phyloP scores from a whole-genome alignment of 768 basidiomycete genomes.

The Termitomyces sp. region DNA sequence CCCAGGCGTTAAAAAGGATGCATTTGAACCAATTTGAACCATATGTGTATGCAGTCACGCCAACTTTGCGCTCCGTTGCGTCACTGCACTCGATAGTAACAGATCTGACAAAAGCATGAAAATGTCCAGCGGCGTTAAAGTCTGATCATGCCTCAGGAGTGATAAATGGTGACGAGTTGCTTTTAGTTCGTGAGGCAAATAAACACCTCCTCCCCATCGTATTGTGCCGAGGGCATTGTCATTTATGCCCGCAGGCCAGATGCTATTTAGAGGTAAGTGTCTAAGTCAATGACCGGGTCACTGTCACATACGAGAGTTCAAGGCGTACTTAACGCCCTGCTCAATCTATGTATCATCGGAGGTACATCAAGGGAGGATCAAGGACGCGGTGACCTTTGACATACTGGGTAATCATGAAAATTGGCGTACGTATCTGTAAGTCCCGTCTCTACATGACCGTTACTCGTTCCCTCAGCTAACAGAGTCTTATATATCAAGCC shows the following conservation, averaged over 20 bases:
- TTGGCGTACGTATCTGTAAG: conserved; percentile 61
- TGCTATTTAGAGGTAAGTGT: conserved; percentile 23
- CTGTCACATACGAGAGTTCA: conserved; percentile 62
- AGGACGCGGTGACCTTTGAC: conserved; percentile 17
- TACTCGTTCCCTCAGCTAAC: conserved; percentile 36
- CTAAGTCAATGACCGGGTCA: background rate
- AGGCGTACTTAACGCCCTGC: conserved; percentile 71
- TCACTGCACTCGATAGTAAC: conserved; percentile 64
- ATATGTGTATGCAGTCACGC: conserved; percentile 65
- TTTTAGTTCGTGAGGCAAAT: background rate
- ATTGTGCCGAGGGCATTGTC: conserved; percentile 62
- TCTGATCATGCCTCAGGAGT: conserved; percentile 60
- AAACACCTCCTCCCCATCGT: conserved; percentile 65
- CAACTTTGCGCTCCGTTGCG: conserved; percentile 32
- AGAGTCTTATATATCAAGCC: background rate
- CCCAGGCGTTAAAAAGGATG: conserved; percentile 43
- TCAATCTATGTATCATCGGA: conserved; percentile 57
- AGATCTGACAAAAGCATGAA: conserved; percentile 59
- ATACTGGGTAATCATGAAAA: conserved; percentile 74
- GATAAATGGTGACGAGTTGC: background rate
- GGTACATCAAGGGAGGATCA: background rate
- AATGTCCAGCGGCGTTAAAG: conserved; percentile 69
- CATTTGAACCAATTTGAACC: conserved; percentile 47
- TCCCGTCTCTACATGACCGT: conserved; percentile 43
- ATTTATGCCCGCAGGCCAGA: conserved; percentile 82